These are phyloP conservation scores for Trichoderma gamsii DNA, from an alignment of 495 filamentous ascomycete genomes.

Conservation along the genomic window DNA sequence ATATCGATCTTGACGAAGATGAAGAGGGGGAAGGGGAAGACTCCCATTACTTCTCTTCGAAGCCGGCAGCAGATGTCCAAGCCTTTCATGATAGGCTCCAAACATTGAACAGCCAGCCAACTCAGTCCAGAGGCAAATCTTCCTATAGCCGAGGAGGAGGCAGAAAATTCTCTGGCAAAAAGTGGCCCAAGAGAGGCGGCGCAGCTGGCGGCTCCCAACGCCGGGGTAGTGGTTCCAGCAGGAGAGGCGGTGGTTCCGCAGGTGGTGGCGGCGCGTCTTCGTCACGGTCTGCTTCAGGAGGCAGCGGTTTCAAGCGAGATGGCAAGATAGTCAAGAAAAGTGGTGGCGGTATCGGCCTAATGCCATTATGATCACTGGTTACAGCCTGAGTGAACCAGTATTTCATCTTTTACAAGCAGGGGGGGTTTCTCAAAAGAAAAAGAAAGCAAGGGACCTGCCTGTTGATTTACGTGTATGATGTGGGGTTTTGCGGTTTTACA, in stretches of 20 bases:
- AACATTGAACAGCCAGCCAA: constrained; percentile 1
- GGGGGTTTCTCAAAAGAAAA: not conserved
- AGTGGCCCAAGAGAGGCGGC: constrained; percentile 13
- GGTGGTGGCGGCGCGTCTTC: not conserved
- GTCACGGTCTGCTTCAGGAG: constrained; percentile 17
- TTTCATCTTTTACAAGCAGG: not conserved
- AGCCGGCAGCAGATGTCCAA: constrained; percentile 21
- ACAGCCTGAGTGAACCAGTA: too few species aligned
- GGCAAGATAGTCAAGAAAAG: constrained; percentile 17
- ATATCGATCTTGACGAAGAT: constrained; percentile 52
- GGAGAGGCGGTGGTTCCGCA: constrained; percentile 19
- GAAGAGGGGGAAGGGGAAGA: constrained; percentile 31
- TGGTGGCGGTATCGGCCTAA: constrained; percentile 32
- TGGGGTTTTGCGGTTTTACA: not conserved
- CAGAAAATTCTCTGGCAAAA: not conserved
- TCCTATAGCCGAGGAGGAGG: not conserved
- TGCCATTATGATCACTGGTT: constrained; percentile 31
- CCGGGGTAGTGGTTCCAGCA: constrained; percentile 16
- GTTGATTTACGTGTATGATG: not conserved
- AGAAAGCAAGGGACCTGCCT: too few species aligned
- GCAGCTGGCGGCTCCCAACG: constrained; percentile 20
- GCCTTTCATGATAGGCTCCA: constrained; percentile 28
- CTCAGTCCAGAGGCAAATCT: constrained; percentile 8
- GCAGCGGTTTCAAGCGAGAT: constrained; percentile 6
- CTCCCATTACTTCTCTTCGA: constrained; percentile 39